phyloP scores from a whole-genome alignment of 441 rosid species.

The Viola pubescens region DNA sequence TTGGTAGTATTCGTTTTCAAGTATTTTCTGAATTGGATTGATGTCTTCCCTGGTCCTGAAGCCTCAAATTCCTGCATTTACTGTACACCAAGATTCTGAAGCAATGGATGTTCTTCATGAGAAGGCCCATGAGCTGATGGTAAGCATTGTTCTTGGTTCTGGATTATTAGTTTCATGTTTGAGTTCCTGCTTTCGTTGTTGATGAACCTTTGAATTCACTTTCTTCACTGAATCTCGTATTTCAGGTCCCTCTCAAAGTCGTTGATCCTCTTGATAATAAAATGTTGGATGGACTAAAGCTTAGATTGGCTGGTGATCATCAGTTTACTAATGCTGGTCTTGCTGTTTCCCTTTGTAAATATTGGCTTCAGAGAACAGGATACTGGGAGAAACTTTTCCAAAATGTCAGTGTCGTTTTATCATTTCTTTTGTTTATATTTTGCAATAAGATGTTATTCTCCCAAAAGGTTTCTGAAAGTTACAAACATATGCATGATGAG shows the following conservation, averaged over 20 bases:
- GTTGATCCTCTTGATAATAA: constrained; percentile 49
- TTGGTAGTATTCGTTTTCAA: constrained; percentile 31
- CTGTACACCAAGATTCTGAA: constrained; percentile 69
- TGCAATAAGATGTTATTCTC: constrained; percentile 7
- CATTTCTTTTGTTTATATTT: constrained; percentile 12
- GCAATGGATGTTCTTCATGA: constrained; percentile 73
- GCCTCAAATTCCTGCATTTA: constrained; percentile 87
- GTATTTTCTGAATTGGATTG: constrained; percentile 41
- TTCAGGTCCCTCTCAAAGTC: constrained; percentile 64
- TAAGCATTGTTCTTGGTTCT: constrained; percentile 19
- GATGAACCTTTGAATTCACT: not conserved
- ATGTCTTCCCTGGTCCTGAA: constrained; percentile 53
- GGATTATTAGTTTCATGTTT: not conserved
- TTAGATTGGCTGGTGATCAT: constrained; percentile 77
- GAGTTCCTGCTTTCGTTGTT: not conserved
- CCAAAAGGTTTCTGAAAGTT: not conserved
- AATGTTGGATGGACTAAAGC: constrained; percentile 41
- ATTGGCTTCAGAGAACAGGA: constrained; percentile 78
- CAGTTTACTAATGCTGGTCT: constrained; percentile 77
- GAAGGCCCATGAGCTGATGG: constrained; percentile 47
- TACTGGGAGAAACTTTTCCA: constrained; percentile 45
- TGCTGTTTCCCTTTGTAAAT: constrained; percentile 69
- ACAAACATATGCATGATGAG: not conserved
- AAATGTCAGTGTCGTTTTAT: constrained; percentile 35
- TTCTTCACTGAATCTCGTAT: constrained; percentile 12